phyloP scores from a whole-genome alignment of 2,329 filamentous ascomycete genomes.

The Trichoderma oligosporum region DNA sequence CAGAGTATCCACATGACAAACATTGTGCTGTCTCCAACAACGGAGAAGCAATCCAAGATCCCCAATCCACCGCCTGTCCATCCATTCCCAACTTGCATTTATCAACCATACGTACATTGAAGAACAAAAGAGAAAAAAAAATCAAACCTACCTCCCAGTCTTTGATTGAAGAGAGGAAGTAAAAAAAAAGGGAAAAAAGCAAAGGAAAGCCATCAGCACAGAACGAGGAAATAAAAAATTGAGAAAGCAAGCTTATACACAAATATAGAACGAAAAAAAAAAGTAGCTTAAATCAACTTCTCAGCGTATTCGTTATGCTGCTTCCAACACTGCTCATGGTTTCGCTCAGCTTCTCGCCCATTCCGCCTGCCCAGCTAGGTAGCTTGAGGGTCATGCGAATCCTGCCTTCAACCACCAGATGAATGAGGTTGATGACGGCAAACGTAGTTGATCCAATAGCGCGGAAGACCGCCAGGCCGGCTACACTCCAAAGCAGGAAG shows the following conservation, averaged over 20 bases:
- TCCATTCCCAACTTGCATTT: neutral
- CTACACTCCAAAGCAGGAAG: slow-evolving; percentile 91
- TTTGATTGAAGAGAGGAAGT: neutral
- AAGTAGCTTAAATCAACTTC: neutral
- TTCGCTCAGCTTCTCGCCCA: slow-evolving; percentile 43
- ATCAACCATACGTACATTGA: neutral
- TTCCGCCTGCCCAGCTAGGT: slow-evolving; percentile 42
- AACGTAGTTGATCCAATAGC: slow-evolving; percentile 79
- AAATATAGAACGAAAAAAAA: neutral
- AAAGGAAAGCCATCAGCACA: neutral
- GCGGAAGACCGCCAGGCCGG: slow-evolving; percentile 79
- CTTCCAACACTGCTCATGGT: slow-evolving; percentile 49
- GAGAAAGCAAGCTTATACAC: too few species aligned
- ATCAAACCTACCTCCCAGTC: neutral
- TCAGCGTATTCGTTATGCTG: slow-evolving; percentile 43
- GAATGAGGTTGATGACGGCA: slow-evolving; percentile 76
- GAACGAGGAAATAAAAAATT: neutral
- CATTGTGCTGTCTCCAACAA: slow-evolving; percentile 1
- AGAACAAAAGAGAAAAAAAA: neutral
- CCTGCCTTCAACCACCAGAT: slow-evolving; percentile 81
- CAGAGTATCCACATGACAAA: slow-evolving; percentile 18
- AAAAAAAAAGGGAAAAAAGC: neutral
- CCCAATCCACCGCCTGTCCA: neutral
- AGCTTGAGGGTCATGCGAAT: slow-evolving; percentile 58
- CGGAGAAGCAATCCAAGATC: neutral